phyloP scores from a whole-genome alignment of 495 filamentous ascomycete species.

The Tetracladium setigerum region DNA sequence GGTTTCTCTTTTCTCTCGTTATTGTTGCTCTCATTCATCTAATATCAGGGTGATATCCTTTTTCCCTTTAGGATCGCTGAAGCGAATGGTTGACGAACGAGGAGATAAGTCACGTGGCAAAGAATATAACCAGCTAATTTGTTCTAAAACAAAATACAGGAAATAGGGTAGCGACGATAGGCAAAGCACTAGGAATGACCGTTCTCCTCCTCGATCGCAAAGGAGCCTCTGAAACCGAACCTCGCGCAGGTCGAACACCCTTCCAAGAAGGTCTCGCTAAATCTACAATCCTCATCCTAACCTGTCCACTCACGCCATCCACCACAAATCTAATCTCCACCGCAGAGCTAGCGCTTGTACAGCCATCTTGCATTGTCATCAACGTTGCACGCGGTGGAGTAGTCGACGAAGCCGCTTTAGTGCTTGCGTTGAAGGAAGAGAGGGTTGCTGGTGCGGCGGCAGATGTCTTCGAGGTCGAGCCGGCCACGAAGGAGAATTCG shows the following conservation, averaged over 20 bases:
- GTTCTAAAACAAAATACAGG: conserved; percentile 2
- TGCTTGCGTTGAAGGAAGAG: conserved; percentile 35
- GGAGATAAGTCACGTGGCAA: no score
- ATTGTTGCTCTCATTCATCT: background rate
- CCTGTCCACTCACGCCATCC: conserved; percentile 33
- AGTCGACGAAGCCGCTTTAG: conserved; percentile 44
- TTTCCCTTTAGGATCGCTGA: background rate
- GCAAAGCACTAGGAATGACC: conserved; percentile 39
- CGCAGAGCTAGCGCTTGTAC: conserved; percentile 43
- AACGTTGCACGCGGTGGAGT: conserved; percentile 53
- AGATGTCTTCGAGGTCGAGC: conserved; percentile 49
- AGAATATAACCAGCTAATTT: background rate
- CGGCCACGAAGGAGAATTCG: conserved; percentile 25
- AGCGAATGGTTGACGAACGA: no score
- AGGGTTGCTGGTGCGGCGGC: conserved; percentile 43
- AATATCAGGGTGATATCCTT: background rate
- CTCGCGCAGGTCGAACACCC: conserved; percentile 21
- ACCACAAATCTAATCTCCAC: conserved; percentile 38
- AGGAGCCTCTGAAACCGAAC: conserved; percentile 9
- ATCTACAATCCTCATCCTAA: conserved; percentile 41
- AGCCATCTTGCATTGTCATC: conserved; percentile 36
- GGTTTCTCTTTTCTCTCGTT: background rate
- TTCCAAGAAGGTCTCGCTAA: conserved; percentile 38
- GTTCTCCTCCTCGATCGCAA: conserved; percentile 46
- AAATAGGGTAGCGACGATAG: conserved; percentile 25